A percentile compares a stretch with the other conserved stretches of the same genome.
These are phyloP conservation scores for Rhipidocladum racemiflorum DNA, from an alignment of 176 grass and related monocot genomes.

Conservation along the genomic window DNA sequence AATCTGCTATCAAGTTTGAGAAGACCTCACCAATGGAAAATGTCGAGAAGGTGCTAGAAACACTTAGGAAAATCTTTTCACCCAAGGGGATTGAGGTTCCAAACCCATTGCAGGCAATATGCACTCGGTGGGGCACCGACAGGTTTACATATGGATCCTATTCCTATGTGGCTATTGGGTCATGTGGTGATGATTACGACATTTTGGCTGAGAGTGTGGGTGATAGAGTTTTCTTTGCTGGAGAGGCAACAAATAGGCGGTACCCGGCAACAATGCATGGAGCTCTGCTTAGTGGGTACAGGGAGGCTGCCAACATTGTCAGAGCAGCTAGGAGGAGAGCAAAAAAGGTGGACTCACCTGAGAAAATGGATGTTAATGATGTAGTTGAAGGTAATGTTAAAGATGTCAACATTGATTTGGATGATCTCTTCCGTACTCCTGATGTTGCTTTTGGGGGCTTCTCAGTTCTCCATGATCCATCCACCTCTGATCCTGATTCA, in stretches of 20 bases:
- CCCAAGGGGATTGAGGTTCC: conserved; percentile 90
- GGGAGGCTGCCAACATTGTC: conserved; percentile 87
- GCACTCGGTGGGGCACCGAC: conserved; percentile 88
- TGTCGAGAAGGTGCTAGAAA: conserved; percentile 66
- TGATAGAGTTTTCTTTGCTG: conserved; percentile 89
- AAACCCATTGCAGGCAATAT: conserved; percentile 83
- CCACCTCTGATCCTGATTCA: conserved; percentile 48
- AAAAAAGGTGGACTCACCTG: conserved; percentile 20
- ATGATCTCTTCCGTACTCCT: conserved; percentile 55
- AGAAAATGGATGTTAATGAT: conserved; percentile 40
- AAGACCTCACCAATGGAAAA: conserved; percentile 54
- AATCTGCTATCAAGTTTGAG: conserved; percentile 90
- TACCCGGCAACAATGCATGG: conserved; percentile 99
- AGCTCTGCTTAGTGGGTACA: conserved; percentile 92
- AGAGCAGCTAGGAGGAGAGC: conserved; percentile 66
- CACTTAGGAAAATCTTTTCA: conserved; percentile 72
- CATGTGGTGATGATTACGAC: conserved; percentile 96
- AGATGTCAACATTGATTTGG: conserved; percentile 50
- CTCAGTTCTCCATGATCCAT: conserved; percentile 71
- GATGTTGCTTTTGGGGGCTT: conserved; percentile 64
- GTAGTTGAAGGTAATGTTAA: conserved; percentile 37
- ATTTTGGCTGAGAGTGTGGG: conserved; percentile 83
- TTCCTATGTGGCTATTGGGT: conserved; percentile 81
- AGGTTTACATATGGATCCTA: conserved; percentile 90
- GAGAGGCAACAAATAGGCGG: conserved; percentile 87